phyloP scores from a whole-genome alignment of 2,329 filamentous ascomycete species.

The Monilinia fructicola region DNA sequence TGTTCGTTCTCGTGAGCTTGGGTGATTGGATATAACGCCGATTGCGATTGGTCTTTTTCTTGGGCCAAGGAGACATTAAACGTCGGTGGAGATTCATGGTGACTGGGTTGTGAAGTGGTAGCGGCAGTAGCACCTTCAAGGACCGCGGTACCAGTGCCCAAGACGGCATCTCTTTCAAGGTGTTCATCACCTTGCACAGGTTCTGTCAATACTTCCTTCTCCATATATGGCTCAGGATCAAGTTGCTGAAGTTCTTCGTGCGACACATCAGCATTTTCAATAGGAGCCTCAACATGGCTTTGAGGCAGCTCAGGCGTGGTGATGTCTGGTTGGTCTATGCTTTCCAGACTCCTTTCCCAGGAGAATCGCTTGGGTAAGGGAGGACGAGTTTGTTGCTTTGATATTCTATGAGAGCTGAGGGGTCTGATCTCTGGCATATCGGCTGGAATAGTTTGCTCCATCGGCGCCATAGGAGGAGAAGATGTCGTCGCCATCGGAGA shows the following conservation, averaged over 20 bases:
- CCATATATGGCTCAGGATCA: slow-evolving; percentile 11
- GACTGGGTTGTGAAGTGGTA: not conserved
- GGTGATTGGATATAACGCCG: slow-evolving; percentile 31
- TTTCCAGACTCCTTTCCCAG: slow-evolving; percentile 36
- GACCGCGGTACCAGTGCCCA: slow-evolving; percentile 26
- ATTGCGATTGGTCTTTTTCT: slow-evolving; percentile 46
- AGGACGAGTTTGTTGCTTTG: slow-evolving; percentile 27
- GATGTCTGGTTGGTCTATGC: slow-evolving; percentile 14
- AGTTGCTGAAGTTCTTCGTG: not conserved
- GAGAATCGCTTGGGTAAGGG: slow-evolving; percentile 35
- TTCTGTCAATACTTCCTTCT: slow-evolving; percentile 18
- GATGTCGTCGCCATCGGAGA: slow-evolving; percentile 17
- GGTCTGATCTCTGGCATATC: slow-evolving; percentile 29
- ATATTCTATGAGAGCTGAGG: slow-evolving; percentile 32
- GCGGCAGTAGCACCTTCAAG: slow-evolving; percentile 25
- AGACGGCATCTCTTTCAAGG: slow-evolving; percentile 26
- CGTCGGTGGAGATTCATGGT: slow-evolving; percentile 28
- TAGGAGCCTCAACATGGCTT: not conserved
- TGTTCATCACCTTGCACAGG: slow-evolving; percentile 22
- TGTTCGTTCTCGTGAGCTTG: slow-evolving; percentile 45
- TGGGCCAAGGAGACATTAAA: slow-evolving; percentile 45
- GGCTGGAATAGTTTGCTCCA: slow-evolving; percentile 34
- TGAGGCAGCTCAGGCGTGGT: not conserved
- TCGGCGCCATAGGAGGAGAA: not conserved
- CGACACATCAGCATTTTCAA: not conserved